These are phyloP conservation scores for Phytophthora meadii DNA, from an alignment of 352 stramenopile genomes.

Conservation along the genomic window DNA sequence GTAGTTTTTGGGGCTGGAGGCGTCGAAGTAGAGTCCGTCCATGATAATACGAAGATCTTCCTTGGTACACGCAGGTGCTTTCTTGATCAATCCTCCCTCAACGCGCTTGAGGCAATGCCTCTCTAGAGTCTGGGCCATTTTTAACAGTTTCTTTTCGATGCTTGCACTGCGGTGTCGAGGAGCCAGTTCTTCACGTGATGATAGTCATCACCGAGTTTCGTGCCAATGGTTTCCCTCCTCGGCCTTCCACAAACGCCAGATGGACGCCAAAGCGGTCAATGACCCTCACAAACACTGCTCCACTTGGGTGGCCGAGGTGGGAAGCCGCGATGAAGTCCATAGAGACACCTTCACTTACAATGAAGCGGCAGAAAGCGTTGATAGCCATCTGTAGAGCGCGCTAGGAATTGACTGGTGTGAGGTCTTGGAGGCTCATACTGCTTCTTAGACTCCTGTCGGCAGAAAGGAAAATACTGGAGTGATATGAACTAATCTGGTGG, in stretches of 20 bases:
- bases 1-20: slow-evolving; percentile 11
- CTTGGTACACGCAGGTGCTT: slow-evolving; percentile 20
- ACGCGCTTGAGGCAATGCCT: slow-evolving; percentile 22
- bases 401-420: too few species aligned
- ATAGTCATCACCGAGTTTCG: slow-evolving; percentile 26
- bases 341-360: too few species aligned
- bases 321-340: too few species aligned
- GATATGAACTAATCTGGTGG: too few species aligned
- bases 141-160: slow-evolving; percentile 12
- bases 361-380: too few species aligned
- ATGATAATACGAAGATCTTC: slow-evolving; percentile 19
- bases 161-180: slow-evolving; percentile 4
- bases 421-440: too few species aligned
- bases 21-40: slow-evolving; percentile 16
- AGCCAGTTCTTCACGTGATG: slow-evolving; percentile 27
- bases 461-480: too few species aligned
- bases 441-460: too few species aligned
- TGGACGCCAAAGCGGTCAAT: too few species aligned
- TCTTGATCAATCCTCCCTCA: slow-evolving; percentile 13
- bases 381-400: too few species aligned
- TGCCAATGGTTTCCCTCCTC: not conserved
- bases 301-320: too few species aligned
- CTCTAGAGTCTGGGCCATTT: not conserved
- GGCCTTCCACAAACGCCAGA: not conserved
- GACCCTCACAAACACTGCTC: too few species aligned